A percentile compares a stretch with the other conserved stretches of the same genome.
phyloP scores from a whole-genome alignment of 441 rosid species.

The Codiaeum variegatum region DNA sequence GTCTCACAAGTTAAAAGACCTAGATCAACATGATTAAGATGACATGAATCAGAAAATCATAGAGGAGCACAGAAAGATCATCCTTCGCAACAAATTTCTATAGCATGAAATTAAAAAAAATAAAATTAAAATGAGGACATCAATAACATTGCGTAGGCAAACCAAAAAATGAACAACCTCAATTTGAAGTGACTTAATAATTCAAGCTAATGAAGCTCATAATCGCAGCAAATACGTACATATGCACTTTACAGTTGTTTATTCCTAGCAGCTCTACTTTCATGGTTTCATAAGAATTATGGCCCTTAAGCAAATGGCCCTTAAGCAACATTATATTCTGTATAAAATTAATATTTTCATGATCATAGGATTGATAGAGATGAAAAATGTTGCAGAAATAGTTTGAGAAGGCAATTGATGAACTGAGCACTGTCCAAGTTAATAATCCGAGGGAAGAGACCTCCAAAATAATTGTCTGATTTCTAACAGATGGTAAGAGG shows the following conservation, averaged over 20 bases:
- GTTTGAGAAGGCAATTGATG: not conserved
- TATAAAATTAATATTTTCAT: not conserved
- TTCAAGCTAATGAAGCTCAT: no score
- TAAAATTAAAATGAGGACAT: not conserved
- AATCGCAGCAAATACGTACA: not conserved
- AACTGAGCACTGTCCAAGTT: not conserved
- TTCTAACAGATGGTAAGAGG: not conserved
- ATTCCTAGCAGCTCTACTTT: not conserved
- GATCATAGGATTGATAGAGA: not conserved
- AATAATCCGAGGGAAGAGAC: not conserved
- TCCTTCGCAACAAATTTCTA: not conserved
- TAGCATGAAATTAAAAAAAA: not conserved
- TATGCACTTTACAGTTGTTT: not conserved
- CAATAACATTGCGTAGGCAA: not conserved
- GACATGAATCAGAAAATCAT: slow-evolving; percentile 21
- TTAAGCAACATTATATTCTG: not conserved
- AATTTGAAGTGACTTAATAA: no score
- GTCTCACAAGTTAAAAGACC: slow-evolving; percentile 62
- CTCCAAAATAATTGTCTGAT: not conserved
- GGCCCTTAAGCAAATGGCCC: not conserved
- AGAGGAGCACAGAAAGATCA: slow-evolving; percentile 14
- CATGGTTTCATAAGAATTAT: not conserved
- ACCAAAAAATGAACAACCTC: not conserved
- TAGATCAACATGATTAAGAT: slow-evolving; percentile 26
- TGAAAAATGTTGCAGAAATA: not conserved